A percentile compares a stretch with the other conserved stretches of the same genome.
These are phyloP conservation scores for Lentinula sp. DNA, from an alignment of 768 basidiomycete species.

Conservation along the genomic window DNA sequence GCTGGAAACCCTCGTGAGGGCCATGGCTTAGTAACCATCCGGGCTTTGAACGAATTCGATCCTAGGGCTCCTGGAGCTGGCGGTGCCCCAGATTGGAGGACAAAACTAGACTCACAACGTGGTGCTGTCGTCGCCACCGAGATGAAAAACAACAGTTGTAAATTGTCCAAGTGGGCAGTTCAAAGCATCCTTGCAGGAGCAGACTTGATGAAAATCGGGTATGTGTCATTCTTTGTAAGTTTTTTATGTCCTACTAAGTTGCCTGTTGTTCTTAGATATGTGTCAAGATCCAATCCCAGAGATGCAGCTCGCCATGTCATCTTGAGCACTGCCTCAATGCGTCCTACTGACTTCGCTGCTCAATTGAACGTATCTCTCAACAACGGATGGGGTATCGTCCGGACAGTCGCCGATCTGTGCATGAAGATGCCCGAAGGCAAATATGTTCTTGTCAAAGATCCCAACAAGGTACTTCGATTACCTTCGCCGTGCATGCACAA, in stretches of 20 bases:
- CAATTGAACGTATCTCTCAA: slow-evolving; percentile 93
- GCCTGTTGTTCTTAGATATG: slow-evolving; percentile 54
- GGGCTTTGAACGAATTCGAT: slow-evolving; percentile 97
- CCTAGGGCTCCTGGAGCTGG: slow-evolving; percentile 84
- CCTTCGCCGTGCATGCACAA: neutral
- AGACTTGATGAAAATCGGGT: slow-evolving; percentile 97
- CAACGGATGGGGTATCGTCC: slow-evolving; percentile 98
- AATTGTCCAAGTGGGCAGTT: slow-evolving; percentile 95
- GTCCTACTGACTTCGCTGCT: slow-evolving; percentile 87
- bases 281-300: slow-evolving; percentile 89
- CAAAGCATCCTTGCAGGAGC: slow-evolving; percentile 94
- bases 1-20: slow-evolving; percentile 60
- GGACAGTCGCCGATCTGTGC: slow-evolving; percentile 89
- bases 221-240: slow-evolving; percentile 20
- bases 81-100: slow-evolving; percentile 97
- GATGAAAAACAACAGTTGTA: slow-evolving; percentile 99
- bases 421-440: slow-evolving; percentile 98
- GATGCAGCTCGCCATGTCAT: slow-evolving; percentile 96
- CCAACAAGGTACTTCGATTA: slow-evolving; percentile 69
- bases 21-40: slow-evolving; percentile 82
- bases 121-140: slow-evolving; percentile 98
- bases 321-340: slow-evolving; percentile 89
- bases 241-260: neutral
- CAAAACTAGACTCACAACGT: slow-evolving; percentile 93
- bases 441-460: slow-evolving; percentile 95